Evolutionary conservation across 2,329 filamentous ascomycete genomes (phyloP), one percentile per base, ranked within the genome.

Genomic region (Colletotrichum echinochloae): DNA sequence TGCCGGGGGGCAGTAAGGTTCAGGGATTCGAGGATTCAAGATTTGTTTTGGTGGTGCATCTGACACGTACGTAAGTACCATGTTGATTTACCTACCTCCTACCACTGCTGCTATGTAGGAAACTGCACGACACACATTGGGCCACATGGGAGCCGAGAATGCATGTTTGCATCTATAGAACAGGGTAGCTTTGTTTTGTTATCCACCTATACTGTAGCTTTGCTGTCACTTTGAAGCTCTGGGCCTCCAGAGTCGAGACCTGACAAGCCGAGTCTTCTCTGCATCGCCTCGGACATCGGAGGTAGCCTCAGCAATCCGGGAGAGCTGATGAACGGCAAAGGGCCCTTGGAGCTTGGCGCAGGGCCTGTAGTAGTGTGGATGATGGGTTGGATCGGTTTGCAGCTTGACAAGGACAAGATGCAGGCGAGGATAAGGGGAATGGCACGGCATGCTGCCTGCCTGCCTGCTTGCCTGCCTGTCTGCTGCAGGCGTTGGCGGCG

Each of bases 361-460:
- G 57, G 39, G 37, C 37, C 39, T 11, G 39, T 30, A 49, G 30
- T 20, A 8, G 11, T 37, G 2, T 8, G 23, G 23, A 37, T 55
- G 55, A 65, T 30, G 54, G 61, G 62, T 65, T 55, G 52, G 54
- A 14, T 55, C 33, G 49, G 49, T 57, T 52, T 51, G 35, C 48
- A 62, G 30, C 18, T 20, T 12, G 46, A 46, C 65, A 28, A 52
- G 64, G 57, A 51, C 44, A 46, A 41, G 28, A 65, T 70, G 67
- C 67, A 66, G 64, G 44, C 46, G 57, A 18, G 37, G 12, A 41
- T 44, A 33, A 62, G 37, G 52, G 67, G 67, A 57, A 67, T 52
- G 59, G 67, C 23, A 63, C 39, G 52, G 64, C 23, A 49, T 39
- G 51, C 44, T 48, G n/a, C n/a, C n/a, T n/a, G n/a, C n/a, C n/a